These are phyloP conservation scores for Quillaja saponaria DNA, from an alignment of 306 rosid genomes.

Conservation along the genomic window DNA sequence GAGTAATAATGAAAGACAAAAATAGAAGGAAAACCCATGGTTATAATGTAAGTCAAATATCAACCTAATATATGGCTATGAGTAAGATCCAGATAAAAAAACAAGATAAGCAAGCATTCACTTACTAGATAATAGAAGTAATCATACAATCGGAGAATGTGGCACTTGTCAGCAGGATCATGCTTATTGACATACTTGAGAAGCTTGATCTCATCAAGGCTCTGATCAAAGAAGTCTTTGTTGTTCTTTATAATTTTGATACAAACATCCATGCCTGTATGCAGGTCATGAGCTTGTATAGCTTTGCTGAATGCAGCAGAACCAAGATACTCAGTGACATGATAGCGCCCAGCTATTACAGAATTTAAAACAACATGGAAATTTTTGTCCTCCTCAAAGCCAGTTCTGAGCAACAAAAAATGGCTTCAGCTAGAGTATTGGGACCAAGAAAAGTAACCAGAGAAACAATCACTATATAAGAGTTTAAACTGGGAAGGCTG, in stretches of 20 bases:
- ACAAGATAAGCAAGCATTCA: slow-evolving; percentile 21
- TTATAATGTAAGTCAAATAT: too few relatives aligned
- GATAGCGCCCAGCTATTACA: slow-evolving; percentile 95
- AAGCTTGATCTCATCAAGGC: slow-evolving; percentile 99
- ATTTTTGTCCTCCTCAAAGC: slow-evolving; percentile 99
- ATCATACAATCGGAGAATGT: slow-evolving; percentile 92
- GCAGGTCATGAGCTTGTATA: slow-evolving; percentile 96
- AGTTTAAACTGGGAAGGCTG: background rate
- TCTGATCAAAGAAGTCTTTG: slow-evolving; percentile 99
- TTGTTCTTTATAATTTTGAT: slow-evolving; percentile 97
- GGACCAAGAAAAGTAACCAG: slow-evolving; percentile 16
- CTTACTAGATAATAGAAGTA: slow-evolving; percentile 96
- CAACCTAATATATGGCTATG: background rate
- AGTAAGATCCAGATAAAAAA: background rate
- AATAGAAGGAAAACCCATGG: too few relatives aligned
- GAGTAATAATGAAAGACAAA: too few relatives aligned
- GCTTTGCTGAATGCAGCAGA: slow-evolving; percentile 99
- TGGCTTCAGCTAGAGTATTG: slow-evolving; percentile 35
- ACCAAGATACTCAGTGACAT: slow-evolving; percentile 97
- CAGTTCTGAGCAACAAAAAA: slow-evolving; percentile 75
- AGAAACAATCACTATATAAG: slow-evolving; percentile 10
- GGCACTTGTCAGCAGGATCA: slow-evolving; percentile 94
- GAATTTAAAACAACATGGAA: slow-evolving; percentile 94
- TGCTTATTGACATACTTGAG: slow-evolving; percentile 97
- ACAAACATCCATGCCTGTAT: slow-evolving; percentile 97